phyloP scores from a whole-genome alignment of 345 rosid species.

The Euphorbia lathyris region DNA sequence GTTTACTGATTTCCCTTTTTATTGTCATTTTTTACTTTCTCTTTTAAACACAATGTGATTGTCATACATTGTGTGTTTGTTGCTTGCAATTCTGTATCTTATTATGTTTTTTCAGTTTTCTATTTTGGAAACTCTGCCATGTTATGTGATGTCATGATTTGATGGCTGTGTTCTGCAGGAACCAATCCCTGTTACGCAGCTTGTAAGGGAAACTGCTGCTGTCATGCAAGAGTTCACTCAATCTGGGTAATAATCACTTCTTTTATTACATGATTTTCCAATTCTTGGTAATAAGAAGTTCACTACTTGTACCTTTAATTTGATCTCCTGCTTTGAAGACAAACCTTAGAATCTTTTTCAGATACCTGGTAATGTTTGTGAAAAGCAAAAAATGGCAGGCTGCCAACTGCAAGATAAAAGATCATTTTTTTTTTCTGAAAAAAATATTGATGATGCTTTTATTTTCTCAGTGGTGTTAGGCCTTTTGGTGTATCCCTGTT shows the following conservation, averaged over 20 bases:
- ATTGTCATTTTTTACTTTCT: background rate
- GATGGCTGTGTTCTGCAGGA: slow-evolving; percentile 42
- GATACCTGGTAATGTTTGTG: background rate
- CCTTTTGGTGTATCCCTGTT: slow-evolving; percentile 94
- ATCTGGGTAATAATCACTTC: slow-evolving; percentile 61
- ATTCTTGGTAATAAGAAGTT: background rate
- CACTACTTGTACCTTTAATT: background rate
- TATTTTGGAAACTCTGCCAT: background rate
- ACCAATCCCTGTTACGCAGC: slow-evolving; percentile 96
- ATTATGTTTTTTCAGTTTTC: background rate
- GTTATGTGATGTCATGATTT: background rate
- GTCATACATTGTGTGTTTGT: no score
- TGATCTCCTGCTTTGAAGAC: background rate
- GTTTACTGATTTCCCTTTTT: background rate
- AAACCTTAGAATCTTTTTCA: background rate
- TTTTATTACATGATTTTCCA: background rate
- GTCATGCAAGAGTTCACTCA: slow-evolving; percentile 99
- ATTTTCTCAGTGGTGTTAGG: slow-evolving; percentile 70
- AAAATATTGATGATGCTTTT: slow-evolving; percentile 1
- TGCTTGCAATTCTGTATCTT: background rate
- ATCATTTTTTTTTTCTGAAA: background rate
- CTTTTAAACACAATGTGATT: background rate
- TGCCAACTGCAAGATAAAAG: background rate
- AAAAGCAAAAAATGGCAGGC: background rate
- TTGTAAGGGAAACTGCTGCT: slow-evolving; percentile 95